Conservation (phyloP, 768 basidiomycete species). For the Megacollybia marginata region DNA sequence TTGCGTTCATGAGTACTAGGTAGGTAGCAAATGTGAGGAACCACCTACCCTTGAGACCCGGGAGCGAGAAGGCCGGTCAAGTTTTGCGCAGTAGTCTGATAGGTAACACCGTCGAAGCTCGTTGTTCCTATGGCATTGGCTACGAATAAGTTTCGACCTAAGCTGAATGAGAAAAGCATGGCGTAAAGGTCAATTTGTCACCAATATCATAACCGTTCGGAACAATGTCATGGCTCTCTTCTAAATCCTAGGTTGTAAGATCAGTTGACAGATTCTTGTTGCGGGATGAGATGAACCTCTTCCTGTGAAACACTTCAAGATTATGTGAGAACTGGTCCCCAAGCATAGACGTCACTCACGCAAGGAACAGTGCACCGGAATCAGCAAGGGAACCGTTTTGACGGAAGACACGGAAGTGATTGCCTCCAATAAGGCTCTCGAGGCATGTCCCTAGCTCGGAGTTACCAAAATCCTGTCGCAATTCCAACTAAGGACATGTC, state of each 20-base stretch:
- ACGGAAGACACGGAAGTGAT: conserved; percentile 50
- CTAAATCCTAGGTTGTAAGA: neutral
- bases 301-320: conserved; percentile 38
- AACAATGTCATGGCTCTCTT: conserved; percentile 41
- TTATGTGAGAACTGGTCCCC: neutral
- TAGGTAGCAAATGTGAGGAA: neutral
- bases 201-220: conserved; percentile 29
- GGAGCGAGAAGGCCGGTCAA: conserved; percentile 47
- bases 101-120: conserved; percentile 35
- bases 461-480: conserved; percentile 73
- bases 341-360: conserved; percentile 27
- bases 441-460: conserved; percentile 57
- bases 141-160: conserved; percentile 22
- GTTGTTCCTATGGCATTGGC: conserved; percentile 25
- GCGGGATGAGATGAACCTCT: conserved; percentile 10
- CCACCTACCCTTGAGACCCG: conserved; percentile 36
- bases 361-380: conserved; percentile 52
- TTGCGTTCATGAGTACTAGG: neutral
- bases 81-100: conserved; percentile 36
- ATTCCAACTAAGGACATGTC: conserved; percentile 46
- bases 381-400: conserved; percentile 35
- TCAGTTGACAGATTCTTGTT: neutral
- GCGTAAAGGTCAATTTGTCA: neutral
- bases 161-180: neutral
- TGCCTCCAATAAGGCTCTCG: conserved; percentile 73